These are phyloP conservation scores for Penicillium sp. DNA, from an alignment of 2,329 filamentous ascomycete genomes.

Conservation along the genomic window DNA sequence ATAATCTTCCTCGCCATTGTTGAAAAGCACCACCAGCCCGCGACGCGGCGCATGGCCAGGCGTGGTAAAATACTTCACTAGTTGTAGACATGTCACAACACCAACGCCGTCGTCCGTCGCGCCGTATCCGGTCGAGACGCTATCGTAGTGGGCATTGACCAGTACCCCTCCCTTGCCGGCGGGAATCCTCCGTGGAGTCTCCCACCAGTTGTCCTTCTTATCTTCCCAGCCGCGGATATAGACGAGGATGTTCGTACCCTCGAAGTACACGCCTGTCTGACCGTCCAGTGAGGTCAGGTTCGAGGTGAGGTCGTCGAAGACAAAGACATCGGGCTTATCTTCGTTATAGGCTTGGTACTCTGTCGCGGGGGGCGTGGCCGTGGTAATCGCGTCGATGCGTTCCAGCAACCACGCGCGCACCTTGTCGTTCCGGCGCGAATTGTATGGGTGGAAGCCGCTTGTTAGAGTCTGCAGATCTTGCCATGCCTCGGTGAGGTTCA, in stretches of 20 bases:
- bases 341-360: constrained; percentile 22
- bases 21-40: constrained; percentile 83
- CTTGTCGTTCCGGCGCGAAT: constrained; percentile 79
- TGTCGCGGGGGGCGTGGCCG: constrained; percentile 55
- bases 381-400: constrained; percentile 72
- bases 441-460: constrained; percentile 81
- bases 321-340: constrained; percentile 49
- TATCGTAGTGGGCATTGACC: constrained; percentile 94
- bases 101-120: constrained; percentile 94
- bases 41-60: constrained; percentile 72
- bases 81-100: constrained; percentile 81
- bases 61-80: constrained; percentile 83
- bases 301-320: constrained; percentile 78
- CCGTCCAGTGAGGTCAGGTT: constrained; percentile 73
- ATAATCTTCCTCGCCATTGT: constrained; percentile 95
- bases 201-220: constrained; percentile 75
- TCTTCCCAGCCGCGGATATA: constrained; percentile 85
- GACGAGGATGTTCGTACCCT: constrained; percentile 88
- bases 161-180: constrained; percentile 76
- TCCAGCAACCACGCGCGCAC: constrained; percentile 76
- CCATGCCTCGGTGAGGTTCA: constrained; percentile 88
- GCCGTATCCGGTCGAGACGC: constrained; percentile 87
- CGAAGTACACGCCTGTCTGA: constrained; percentile 73
- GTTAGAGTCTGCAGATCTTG: constrained; percentile 77
- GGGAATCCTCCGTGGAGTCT: constrained; percentile 51